Evolutionary conservation across 345 rosid species (phyloP), one percentile per base, ranked within the genome.

Genomic region (Adansonia digitata): DNA sequence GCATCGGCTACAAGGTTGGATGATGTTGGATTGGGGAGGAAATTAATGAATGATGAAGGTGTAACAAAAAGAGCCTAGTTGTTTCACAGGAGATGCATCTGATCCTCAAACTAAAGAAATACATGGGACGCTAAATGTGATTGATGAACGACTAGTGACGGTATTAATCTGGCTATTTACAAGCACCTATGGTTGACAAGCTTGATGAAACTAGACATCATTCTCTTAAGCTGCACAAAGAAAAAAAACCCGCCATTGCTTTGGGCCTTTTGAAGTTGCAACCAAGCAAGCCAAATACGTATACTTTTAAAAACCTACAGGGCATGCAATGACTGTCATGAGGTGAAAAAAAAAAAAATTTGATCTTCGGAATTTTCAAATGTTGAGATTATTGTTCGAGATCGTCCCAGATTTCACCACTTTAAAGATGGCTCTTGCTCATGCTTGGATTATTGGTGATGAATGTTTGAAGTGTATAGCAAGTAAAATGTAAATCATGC

Each of bases 171-270:
- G 91, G 87, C 63, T 52, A 56, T 39, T 85, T 88, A 14, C 93
- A 91, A 65, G 92, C 88, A 13, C 78, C 87, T 2, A 80, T 85
- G 85, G 82, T 89, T 0, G 86, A 85, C 56, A 88, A 86, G 40
- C 74, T 35, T 1, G 39, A 79, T 40, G 80, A 82, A 53, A 86
- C 84, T 60, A 89, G 85, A 81, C 83, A 78, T 62, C 72, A 77
- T 53, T 85, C 87, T 40, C 85, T 89, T 13, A 88, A 72, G 85
- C 85, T 91, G 61, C 97, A 89, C 51, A 90, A 94, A 35, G 94
- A 91, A 82, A n/a, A n/a, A n/a, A 86, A 95, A 76, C 94, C 91
- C 35, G 95, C 97, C 59, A 89, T 90, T 79, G 92, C 94, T 71
- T 77, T 86, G 51, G 92, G 97, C 52, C 84, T 94, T 24, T 62